Conservation (phyloP, 2,329 filamentous ascomycete species). For the Hypoxylon sp. region DNA sequence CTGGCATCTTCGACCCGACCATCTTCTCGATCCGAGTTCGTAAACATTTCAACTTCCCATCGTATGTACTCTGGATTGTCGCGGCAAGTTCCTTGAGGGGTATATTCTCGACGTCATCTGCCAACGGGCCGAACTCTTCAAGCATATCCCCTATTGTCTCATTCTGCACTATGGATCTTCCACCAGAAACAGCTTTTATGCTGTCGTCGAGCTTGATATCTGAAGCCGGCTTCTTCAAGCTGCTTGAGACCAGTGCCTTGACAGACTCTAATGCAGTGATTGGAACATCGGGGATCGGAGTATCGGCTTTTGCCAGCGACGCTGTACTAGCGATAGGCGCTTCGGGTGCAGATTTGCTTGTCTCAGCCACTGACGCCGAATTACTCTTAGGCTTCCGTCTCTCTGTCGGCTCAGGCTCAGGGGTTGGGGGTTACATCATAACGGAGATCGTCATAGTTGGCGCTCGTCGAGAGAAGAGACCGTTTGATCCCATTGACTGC, state of each 20-base stretch:
- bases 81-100: conserved; percentile 52
- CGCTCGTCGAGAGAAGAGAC: conserved; percentile 40
- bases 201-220: conserved; percentile 42
- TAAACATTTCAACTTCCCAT: conserved; percentile 50
- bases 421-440: conserved; percentile 32
- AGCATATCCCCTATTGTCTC: conserved; percentile 59
- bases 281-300: conserved; percentile 31
- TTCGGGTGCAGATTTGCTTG: conserved; percentile 9
- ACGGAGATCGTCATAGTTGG: conserved; percentile 42
- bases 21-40: conserved; percentile 43
- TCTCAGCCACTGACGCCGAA: neutral
- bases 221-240: conserved; percentile 38
- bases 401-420: conserved; percentile 26
- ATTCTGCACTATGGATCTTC: conserved; percentile 59
- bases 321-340: conserved; percentile 11
- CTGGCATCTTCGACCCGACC: conserved; percentile 41
- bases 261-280: conserved; percentile 39
- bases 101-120: conserved; percentile 57
- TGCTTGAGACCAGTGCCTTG: conserved; percentile 37
- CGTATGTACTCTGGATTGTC: conserved; percentile 49
- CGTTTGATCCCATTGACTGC: conserved; percentile 41
- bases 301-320: conserved; percentile 24
- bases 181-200: conserved; percentile 40
- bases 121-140: conserved; percentile 57
- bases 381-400: conserved; percentile 9